These are phyloP conservation scores for Ustilago bromivora DNA, from an alignment of 1,284 basidiomycete genomes.

Conservation along the genomic window DNA sequence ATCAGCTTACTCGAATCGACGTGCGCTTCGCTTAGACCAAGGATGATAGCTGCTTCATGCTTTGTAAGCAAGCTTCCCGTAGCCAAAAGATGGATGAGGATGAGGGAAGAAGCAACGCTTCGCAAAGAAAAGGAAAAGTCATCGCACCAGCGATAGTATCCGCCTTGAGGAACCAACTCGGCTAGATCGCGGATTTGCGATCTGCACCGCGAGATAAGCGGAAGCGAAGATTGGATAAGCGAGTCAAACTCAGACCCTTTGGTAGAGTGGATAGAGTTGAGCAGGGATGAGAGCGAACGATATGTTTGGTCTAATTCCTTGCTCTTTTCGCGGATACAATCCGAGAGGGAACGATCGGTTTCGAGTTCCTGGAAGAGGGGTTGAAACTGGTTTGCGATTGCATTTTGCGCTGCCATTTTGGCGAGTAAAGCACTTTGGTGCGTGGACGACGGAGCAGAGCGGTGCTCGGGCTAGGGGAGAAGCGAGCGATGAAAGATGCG, in stretches of 20 bases:
- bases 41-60: conserved; percentile 21
- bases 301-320: conserved; percentile 53
- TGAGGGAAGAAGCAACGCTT: conserved; percentile 28
- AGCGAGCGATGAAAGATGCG: too few relatives aligned
- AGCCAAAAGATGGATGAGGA: conserved; percentile 39
- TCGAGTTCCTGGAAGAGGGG: conserved; percentile 54
- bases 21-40: conserved; percentile 19
- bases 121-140: conserved; percentile 34
- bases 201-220: conserved; percentile 3
- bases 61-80: conserved; percentile 53
- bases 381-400: conserved; percentile 28
- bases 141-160: conserved; percentile 46
- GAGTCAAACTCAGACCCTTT: conserved; percentile 15
- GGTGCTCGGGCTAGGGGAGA: too few relatives aligned
- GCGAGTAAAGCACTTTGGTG: too few relatives aligned
- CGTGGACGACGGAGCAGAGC: too few relatives aligned
- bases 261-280: conserved; percentile 53
- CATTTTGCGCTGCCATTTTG: neutral
- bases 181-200: conserved; percentile 10
- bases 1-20: conserved; percentile 13
- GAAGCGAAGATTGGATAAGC: neutral
- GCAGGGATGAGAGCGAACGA: conserved; percentile 32
- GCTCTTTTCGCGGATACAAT: conserved; percentile 46
- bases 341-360: conserved; percentile 34
- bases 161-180: conserved; percentile 28